Conservation (phyloP, 495 filamentous ascomycete species). For the Halenospora varia region DNA sequence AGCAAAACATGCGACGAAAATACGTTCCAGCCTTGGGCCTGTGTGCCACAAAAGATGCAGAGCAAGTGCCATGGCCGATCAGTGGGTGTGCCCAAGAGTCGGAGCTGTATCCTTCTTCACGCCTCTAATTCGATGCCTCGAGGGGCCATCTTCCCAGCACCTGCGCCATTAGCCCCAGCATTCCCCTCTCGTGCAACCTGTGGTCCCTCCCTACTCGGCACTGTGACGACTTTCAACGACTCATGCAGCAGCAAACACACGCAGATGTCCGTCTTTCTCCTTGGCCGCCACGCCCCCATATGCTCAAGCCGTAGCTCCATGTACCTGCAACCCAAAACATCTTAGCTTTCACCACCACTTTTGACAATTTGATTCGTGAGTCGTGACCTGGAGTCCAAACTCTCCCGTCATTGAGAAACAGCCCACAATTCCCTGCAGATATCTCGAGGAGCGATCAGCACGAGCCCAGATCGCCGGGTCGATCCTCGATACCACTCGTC, state of each 20-base stretch:
- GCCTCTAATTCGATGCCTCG: not conserved
- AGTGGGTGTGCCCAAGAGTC: not conserved
- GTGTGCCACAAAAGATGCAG: not conserved
- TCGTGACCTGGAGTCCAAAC: no score
- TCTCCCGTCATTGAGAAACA: not conserved
- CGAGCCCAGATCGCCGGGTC: slow-evolving; percentile 9
- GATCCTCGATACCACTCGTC: slow-evolving; percentile 5
- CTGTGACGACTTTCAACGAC: not conserved
- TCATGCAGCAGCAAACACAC: no score
- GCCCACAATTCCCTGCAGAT: not conserved
- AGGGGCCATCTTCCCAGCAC: not conserved
- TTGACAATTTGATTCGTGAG: not conserved
- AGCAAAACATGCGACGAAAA: not conserved
- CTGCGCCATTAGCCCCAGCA: not conserved
- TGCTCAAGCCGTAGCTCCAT: not conserved
- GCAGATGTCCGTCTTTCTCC: not conserved
- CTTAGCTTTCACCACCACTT: not conserved
- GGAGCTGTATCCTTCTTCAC: not conserved
- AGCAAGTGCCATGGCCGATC: not conserved
- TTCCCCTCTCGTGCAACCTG: not conserved
- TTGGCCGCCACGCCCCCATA: not conserved
- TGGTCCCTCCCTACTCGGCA: not conserved
- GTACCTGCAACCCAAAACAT: not conserved
- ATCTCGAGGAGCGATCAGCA: not conserved
- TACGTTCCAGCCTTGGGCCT: not conserved